Base-by-base conservation (phyloP, 495 filamentous ascomycete genomes). In the Bathelium albidoporum region DNA sequence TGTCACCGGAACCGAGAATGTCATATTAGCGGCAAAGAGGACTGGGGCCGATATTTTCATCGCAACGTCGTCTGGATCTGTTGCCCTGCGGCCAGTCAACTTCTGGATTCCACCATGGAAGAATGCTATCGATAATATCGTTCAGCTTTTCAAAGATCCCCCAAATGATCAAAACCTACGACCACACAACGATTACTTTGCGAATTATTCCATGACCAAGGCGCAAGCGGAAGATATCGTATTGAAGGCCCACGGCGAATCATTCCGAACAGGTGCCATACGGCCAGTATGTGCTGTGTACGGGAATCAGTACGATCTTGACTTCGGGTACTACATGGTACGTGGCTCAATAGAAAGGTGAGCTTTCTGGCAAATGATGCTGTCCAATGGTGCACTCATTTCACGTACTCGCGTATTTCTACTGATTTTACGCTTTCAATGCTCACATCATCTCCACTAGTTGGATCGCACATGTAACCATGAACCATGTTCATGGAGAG, bases 191-290 rank as follows among this genome's bases (percentile, higher is more conserved):
- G 32, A 16, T 14, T 61, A 61, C 22, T 41, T 41, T 12, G 36
- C 12, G 20, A 44, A 45, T 32, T 61, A 61, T 61, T 32, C 59
- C 14, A 44, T 41, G 59, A 41, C 59, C n/a, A 61, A 61, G 28
- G 59, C 59, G 4, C 59, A 61, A 44, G 59, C 34, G 36, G 59
- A 61, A 28, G 26, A 61, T 14, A 14, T 44, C 14, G 59, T 61
- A 12, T 29, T 41, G 24, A 31, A n/a, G 22, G 59, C 59, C 14
- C 18, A 61, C 22, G 29, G 16, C 22, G 34, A 18, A 4, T 31
- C 26, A 22, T 61, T 61, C 44, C 59, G 59, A n/a, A 61, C 59
- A n/a, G 59, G 59, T 4, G 59, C 29, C 32, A 61, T 61, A 44
- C 10, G 59, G 10, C 59, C 59, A 0, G 59, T 22, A 1, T 45